phyloP scores from a whole-genome alignment of 2,329 filamentous ascomycete species.

The Chaetothyriales sp. region DNA sequence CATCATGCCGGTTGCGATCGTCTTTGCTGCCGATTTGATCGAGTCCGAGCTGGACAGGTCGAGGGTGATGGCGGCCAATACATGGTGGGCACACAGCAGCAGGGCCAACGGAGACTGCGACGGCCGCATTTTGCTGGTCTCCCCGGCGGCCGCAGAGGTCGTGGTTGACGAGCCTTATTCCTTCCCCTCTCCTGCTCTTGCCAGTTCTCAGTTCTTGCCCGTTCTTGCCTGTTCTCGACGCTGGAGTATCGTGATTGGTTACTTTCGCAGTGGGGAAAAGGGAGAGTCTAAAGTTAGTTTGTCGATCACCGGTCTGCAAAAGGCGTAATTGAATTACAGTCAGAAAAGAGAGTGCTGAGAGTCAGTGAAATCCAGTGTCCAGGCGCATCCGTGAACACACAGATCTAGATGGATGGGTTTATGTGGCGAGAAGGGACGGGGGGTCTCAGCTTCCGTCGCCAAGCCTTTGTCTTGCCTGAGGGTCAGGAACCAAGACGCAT shows the following conservation, averaged over 20 bases:
- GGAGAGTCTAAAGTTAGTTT: not conserved
- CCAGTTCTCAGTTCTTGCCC: no score
- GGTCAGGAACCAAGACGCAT: not conserved
- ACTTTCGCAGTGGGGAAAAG: not conserved
- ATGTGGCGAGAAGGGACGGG: not conserved
- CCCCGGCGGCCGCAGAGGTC: not conserved
- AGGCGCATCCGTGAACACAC: not conserved
- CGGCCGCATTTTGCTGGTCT: constrained; percentile 1
- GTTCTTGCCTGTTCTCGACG: not conserved
- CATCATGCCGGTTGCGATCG: constrained; percentile 35
- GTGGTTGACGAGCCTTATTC: not conserved
- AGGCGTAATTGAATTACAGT: not conserved
- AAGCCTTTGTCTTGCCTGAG: not conserved
- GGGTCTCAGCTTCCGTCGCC: not conserved
- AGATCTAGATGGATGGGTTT: not conserved
- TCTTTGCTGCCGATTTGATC: constrained; percentile 32
- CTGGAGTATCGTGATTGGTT: not conserved
- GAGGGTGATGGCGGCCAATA: constrained; percentile 10
- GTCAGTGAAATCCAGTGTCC: not conserved
- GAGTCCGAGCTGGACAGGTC: constrained; percentile 23
- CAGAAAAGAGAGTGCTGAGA: not conserved
- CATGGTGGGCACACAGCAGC: constrained; percentile 9
- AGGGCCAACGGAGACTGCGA: constrained; percentile 1
- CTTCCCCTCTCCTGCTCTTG: not conserved
- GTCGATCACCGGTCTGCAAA: not conserved